Base-by-base conservation (phyloP, 768 basidiomycete genomes). In the Sutorius australiensis region DNA sequence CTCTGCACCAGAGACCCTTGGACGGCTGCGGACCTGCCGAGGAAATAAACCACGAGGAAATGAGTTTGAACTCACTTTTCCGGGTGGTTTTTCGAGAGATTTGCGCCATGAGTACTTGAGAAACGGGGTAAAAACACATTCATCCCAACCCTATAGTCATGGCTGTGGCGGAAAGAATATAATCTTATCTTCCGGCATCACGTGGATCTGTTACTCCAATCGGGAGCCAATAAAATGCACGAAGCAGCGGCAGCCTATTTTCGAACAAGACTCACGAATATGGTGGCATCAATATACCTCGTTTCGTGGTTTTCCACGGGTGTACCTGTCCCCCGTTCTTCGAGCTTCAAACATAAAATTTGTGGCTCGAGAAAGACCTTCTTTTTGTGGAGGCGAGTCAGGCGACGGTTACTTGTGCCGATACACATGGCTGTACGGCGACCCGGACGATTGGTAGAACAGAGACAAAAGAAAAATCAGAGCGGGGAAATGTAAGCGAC, bases 331-430 rank as follows among this genome's bases (percentile, higher is more conserved):
- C 21, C 17, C 37, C 10, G 8, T 37, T 37, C 36, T 37, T 21
- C 17, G 21, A 41, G 21, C 40, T 21, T 43, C 11, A 27, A n/a
- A 28, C 9, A 28, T 11, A 30, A 30, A 8, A 11, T 17, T 43
- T 44, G 6, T 33, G 31, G 17, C 31, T 28, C 36, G 47, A 27
- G 48, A 55, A 48, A 3, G 28, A 5, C 50, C 16, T 55, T 13
- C n/a, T 30, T 44, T 21, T 27, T 32, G 11, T n/a, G 32, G 51
- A 65, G 33, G 53, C 24, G 24, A 24, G 24, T 24, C 24, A 24
- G 24, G 24, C 63, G 61, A 53, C 60, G 60, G 60, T 58, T 65
- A 58, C 53, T 33, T 5, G 47, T 48, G 34, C 41, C 30, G 13
- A 40, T 37, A n/a, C 27, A 32, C 48, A 27, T 36, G 39, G 42